Evolutionary conservation across 2,329 filamentous ascomycete genomes (phyloP), one percentile per base, ranked within the genome.

Genomic region (Ophiosphaerella korrae): DNA sequence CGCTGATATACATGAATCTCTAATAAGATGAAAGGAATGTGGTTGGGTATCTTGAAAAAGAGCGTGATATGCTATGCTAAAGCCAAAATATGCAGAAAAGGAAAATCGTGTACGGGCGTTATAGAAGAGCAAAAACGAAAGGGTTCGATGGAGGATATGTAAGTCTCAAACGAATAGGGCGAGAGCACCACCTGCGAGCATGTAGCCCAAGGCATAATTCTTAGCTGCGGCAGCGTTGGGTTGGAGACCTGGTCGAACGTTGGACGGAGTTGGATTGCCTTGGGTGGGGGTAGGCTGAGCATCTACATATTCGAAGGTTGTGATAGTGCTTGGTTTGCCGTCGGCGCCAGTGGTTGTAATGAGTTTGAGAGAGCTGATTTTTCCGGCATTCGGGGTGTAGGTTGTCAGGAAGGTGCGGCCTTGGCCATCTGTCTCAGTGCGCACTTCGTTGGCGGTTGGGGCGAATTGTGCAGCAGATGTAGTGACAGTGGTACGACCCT

Each of bases 361-460:
- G 3, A 79, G 57, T 26, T 74, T 67, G 24, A 80, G 53, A 40
- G 68, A 67, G 55, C 66, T 74, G 16, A 80, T 73, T 7, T 55
- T 62, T 16, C 72, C 76, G 39, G 72, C 77, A 40, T 61, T 67
- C 3, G 78, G 78, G 1, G 77, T 79, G 58, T 75, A 79, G 1
- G 78, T 81, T 2, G 78, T 77, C 43, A 78, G 55, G 48, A 80
- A 72, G 3, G 75, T 75, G 33, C 62, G 54, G 21, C 78, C 78
- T 7, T 53, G 21, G 2, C 57, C 63, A 53, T 80, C 67, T 9
- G 77, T 80, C 13, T 67, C 66, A 8, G 78, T 80, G 37, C 78
- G 63, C 16, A 78, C 73, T 39, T 77, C 69, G 41, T 77, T 77
- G 1, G 57, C 42, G 0, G 71, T 72, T 1, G 67, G 67, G 3